Evolutionary conservation across 164 flowering plant species (phyloP).

Genomic region (Piper betle): DNA sequence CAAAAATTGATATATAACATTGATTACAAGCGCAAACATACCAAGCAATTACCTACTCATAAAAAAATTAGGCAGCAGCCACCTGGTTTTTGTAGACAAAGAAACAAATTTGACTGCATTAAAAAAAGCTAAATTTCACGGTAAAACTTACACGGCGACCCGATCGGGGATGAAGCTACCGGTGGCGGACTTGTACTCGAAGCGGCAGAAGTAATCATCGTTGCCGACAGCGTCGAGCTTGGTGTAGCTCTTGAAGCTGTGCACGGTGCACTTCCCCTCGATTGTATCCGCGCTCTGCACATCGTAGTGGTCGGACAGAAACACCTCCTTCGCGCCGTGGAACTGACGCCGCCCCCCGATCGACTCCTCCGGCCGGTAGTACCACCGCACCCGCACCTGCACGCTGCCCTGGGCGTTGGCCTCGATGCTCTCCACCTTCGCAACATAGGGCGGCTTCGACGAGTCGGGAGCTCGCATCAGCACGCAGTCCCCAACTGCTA

Average conservation of each 20-base stretch:
- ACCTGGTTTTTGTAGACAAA: too few relatives aligned
- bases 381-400: constrained; percentile 51
- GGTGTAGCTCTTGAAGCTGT: constrained; percentile 47
- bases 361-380: constrained; percentile 58
- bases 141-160: constrained; percentile 45
- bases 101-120: background rate
- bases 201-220: constrained; percentile 45
- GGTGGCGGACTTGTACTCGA: constrained; percentile 49
- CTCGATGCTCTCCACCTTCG: constrained; percentile 49
- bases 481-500: constrained; percentile 49
- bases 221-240: constrained; percentile 54
- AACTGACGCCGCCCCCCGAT: constrained; percentile 53
- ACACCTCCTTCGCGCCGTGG: constrained; percentile 54
- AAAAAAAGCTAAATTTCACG: background rate
- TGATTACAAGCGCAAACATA: too few relatives aligned
- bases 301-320: constrained; percentile 50
- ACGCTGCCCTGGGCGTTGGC: constrained; percentile 30
- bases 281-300: constrained; percentile 55
- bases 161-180: constrained; percentile 44
- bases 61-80: background rate
- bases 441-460: constrained; percentile 46
- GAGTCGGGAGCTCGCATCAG: constrained; percentile 48
- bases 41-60: too few relatives aligned
- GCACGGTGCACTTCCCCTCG: constrained; percentile 54
- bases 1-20: too few relatives aligned